These are phyloP conservation scores for Populus davidiana DNA, from an alignment of 345 rosid species.

Conservation along the genomic window DNA sequence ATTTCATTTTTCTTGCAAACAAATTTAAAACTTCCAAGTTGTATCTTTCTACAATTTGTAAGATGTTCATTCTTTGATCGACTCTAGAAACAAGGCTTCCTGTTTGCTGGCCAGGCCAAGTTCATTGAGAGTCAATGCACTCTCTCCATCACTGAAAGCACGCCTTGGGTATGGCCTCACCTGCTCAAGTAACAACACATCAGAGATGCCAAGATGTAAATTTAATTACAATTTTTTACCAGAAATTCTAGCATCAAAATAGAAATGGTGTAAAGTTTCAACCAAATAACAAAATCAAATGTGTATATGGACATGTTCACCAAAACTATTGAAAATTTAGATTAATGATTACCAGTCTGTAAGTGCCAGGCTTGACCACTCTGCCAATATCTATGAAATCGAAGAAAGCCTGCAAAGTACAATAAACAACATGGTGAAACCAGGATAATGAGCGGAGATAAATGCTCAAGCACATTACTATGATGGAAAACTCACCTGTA, in stretches of 20 bases:
- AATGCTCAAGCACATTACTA: not conserved
- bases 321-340: not conserved
- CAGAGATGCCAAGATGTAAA: not conserved
- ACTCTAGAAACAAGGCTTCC: constrained; percentile 95
- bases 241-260: not conserved
- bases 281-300: not conserved
- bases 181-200: constrained; percentile 39
- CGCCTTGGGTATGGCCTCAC: constrained; percentile 98
- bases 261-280: not conserved
- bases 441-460: not conserved
- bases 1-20: constrained; percentile 6
- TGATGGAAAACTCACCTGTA: constrained; percentile 50
- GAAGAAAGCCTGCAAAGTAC: constrained; percentile 68
- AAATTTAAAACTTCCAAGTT: not conserved
- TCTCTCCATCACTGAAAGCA: constrained; percentile 81
- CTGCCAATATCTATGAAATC: constrained; percentile 90
- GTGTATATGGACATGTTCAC: not conserved
- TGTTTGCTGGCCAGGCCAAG: constrained; percentile 91
- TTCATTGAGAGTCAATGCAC: constrained; percentile 59
- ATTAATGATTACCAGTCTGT: constrained; percentile 68
- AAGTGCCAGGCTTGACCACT: constrained; percentile 79
- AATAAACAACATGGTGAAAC: constrained; percentile 1
- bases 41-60: constrained; percentile 25
- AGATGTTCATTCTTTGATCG: constrained; percentile 36
- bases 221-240: not conserved